These are phyloP conservation scores for Besnoitia besnoiti DNA, from an alignment of 169 alveolate species.

Conservation along the genomic window DNA sequence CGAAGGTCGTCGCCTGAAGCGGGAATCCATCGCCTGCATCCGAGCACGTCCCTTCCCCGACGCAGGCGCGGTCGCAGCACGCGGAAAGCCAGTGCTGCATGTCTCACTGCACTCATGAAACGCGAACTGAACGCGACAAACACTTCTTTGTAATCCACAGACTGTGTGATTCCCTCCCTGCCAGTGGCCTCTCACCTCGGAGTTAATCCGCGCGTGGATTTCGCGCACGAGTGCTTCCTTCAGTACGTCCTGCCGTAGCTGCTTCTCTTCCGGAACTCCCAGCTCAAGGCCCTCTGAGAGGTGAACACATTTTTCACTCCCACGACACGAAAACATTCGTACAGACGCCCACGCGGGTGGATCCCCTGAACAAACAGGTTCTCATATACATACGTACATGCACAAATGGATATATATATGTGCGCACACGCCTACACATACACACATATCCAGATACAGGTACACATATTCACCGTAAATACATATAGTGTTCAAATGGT, in stretches of 20 bases:
- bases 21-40: too few species aligned
- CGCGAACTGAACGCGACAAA: too few species aligned
- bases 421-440: neutral
- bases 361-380: neutral
- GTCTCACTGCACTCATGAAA: too few species aligned
- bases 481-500: too few species aligned
- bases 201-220: neutral
- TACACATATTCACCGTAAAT: neutral
- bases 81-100: too few species aligned
- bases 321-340: neutral
- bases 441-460: neutral
- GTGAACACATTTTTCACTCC: too few species aligned
- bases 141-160: too few species aligned
- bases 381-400: neutral
- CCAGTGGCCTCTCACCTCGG: neutral
- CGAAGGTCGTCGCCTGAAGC: too few species aligned
- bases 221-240: slow-evolving; percentile 12
- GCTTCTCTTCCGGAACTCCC: neutral
- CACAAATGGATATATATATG: neutral
- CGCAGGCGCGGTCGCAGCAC: too few species aligned
- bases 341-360: too few species aligned
- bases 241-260: neutral
- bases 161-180: too few species aligned
- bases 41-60: too few species aligned
- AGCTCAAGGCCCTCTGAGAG: neutral